Evolutionary conservation across 495 filamentous ascomycete species (phyloP).

Genomic region (Penicillium goetzii): DNA sequence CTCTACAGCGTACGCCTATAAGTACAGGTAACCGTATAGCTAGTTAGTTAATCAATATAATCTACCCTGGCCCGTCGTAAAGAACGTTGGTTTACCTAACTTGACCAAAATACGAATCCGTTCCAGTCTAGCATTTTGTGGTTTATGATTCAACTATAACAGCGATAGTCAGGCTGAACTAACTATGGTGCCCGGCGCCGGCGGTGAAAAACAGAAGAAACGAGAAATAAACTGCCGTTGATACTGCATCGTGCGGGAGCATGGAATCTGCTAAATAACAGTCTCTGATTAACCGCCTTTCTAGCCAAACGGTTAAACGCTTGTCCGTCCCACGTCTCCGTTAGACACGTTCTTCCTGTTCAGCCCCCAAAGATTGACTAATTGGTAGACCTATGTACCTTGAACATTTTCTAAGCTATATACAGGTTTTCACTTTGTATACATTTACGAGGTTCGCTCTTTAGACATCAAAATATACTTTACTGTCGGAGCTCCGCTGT

Average conservation of each 20-base stretch:
- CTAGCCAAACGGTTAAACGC: not conserved
- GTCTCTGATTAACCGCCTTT: not conserved
- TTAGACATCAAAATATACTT: not conserved
- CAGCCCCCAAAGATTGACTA: not conserved
- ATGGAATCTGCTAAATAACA: too few species aligned
- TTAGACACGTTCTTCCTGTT: not conserved
- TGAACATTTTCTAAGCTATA: not conserved
- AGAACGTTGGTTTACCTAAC: too few species aligned
- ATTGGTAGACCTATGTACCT: not conserved
- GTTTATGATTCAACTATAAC: too few species aligned
- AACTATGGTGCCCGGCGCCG: too few species aligned
- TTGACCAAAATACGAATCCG: too few species aligned
- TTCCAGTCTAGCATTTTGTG: too few species aligned
- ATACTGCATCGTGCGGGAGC: too few species aligned
- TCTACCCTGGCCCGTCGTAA: too few species aligned
- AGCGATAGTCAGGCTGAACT: too few species aligned
- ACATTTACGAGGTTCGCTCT: not conserved
- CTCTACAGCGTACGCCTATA: not conserved
- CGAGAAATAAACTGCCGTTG: too few species aligned
- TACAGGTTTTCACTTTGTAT: constrained; percentile 1
- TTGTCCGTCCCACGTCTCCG: not conserved
- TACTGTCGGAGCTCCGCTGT: not conserved
- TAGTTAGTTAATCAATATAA: too few species aligned
- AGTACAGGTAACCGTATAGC: not conserved
- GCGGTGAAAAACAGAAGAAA: too few species aligned